Evolutionary conservation across 352 stramenopile genomes (phyloP).

Genomic region (Phytophthora kernoviae): DNA sequence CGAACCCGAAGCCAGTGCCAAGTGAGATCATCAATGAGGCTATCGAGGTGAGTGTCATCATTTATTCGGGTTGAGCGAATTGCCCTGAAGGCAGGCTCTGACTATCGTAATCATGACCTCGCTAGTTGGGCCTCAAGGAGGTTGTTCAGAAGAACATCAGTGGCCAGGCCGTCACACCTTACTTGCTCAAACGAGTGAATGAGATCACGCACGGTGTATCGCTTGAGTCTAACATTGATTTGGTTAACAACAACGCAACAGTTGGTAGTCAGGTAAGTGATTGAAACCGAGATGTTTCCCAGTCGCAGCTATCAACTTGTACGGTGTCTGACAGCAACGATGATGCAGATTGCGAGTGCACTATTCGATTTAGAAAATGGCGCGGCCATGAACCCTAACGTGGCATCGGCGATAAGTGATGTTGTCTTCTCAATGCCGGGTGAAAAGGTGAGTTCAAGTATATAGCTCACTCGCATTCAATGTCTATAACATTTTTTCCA

Average conservation of each 20-base stretch:
- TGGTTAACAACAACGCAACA: slow-evolving; percentile 97
- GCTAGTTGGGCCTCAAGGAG: slow-evolving; percentile 79
- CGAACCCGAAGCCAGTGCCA: slow-evolving; percentile 88
- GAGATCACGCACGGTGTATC: slow-evolving; percentile 94
- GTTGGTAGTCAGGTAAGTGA: slow-evolving; percentile 91
- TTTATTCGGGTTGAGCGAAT: background rate
- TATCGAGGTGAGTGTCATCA: slow-evolving; percentile 65
- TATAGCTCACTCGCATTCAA: background rate
- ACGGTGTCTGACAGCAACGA: too few species aligned
- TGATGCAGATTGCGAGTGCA: slow-evolving; percentile 57
- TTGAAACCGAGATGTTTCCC: background rate
- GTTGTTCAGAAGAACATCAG: slow-evolving; percentile 84
- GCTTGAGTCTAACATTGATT: slow-evolving; percentile 95
- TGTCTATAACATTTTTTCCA: background rate
- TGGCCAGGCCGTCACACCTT: slow-evolving; percentile 96
- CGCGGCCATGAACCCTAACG: slow-evolving; percentile 2
- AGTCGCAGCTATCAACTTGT: too few species aligned
- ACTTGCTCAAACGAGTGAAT: slow-evolving; percentile 88
- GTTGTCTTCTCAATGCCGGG: slow-evolving; percentile 50
- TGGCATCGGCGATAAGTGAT: slow-evolving; percentile 1
- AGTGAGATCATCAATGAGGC: slow-evolving; percentile 89
- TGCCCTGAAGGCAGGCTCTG: background rate
- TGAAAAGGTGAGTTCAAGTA: slow-evolving; percentile 41
- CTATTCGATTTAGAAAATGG: slow-evolving; percentile 68
- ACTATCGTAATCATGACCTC: slow-evolving; percentile 4